Percentiles rank a stretch among this genome's conserved stretches.
These are phyloP conservation scores for Macrolepiota fuliginosa DNA, from an alignment of 768 basidiomycete genomes.

Conservation along the genomic window DNA sequence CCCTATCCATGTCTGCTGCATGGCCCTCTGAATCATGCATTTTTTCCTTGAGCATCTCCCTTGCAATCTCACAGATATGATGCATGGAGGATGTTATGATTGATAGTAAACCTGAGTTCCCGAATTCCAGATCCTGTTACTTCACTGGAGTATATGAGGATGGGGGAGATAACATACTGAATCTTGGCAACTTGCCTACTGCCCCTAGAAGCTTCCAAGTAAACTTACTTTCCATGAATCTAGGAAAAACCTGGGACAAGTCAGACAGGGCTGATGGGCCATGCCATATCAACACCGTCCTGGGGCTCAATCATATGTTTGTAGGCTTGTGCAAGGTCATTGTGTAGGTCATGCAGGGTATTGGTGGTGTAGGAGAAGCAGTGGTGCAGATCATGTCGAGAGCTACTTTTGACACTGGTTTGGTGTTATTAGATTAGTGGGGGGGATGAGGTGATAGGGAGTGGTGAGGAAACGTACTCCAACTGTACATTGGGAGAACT, in stretches of 20 bases:
- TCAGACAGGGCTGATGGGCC: background rate
- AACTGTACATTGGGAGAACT: constrained; percentile 37
- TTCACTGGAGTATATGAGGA: constrained; percentile 17
- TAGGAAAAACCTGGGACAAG: constrained; percentile 22
- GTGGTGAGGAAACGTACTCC: constrained; percentile 33
- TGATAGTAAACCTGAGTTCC: too few relatives aligned
- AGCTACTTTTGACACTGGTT: constrained; percentile 46
- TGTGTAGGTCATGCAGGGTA: constrained; percentile 42
- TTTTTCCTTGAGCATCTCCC: too few relatives aligned
- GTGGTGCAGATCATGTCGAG: constrained; percentile 52
- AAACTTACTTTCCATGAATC: background rate
- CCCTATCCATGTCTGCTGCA: too few relatives aligned
- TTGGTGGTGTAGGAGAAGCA: constrained; percentile 48
- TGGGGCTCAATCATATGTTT: constrained; percentile 40
- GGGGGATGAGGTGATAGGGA: too few relatives aligned
- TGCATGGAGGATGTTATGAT: too few relatives aligned
- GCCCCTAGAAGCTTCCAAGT: background rate
- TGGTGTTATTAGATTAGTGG: background rate
- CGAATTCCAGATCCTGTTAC: too few relatives aligned
- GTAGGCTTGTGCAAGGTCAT: constrained; percentile 46
- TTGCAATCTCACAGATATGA: too few relatives aligned
- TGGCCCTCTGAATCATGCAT: too few relatives aligned
- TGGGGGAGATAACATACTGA: background rate
- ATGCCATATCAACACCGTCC: constrained; percentile 22
- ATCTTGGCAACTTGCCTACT: background rate